Evolutionary conservation across 192 early-diverging fungal genomes (phyloP).

Genomic region (Gonapodya prolifera): DNA sequence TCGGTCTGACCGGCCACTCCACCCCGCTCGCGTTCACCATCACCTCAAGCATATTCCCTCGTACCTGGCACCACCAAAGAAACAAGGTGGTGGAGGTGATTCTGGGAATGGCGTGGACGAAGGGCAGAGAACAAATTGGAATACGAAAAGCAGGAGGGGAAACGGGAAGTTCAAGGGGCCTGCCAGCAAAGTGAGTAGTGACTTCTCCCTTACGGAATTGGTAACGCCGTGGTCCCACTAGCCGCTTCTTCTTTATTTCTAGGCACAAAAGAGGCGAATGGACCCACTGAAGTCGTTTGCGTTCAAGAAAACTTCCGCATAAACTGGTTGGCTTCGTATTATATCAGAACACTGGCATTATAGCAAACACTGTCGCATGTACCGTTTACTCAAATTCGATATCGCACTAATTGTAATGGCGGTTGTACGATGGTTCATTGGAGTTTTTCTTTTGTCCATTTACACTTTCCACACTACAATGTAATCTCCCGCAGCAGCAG

Average conservation of each 20-base stretch:
- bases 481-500: neutral
- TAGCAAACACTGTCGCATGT: neutral
- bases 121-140: neutral
- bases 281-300: neutral
- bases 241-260: neutral
- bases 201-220: neutral
- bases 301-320: neutral
- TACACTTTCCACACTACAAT: neutral
- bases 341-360: neutral
- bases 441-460: too few species aligned
- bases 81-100: neutral
- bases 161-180: too few species aligned
- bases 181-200: neutral
- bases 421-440: too few species aligned
- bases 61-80: conserved; percentile 77
- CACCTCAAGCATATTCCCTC: conserved; percentile 90
- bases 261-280: neutral
- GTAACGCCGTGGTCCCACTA: neutral
- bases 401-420: too few species aligned
- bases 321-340: neutral
- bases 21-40: conserved; percentile 63
- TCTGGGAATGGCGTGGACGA: neutral
- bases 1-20: conserved; percentile 80
- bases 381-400: too few species aligned
- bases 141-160: neutral